Evolutionary conservation across 371 early-diverging fungal species (phyloP).

Genomic region (Mucor piriformis): DNA sequence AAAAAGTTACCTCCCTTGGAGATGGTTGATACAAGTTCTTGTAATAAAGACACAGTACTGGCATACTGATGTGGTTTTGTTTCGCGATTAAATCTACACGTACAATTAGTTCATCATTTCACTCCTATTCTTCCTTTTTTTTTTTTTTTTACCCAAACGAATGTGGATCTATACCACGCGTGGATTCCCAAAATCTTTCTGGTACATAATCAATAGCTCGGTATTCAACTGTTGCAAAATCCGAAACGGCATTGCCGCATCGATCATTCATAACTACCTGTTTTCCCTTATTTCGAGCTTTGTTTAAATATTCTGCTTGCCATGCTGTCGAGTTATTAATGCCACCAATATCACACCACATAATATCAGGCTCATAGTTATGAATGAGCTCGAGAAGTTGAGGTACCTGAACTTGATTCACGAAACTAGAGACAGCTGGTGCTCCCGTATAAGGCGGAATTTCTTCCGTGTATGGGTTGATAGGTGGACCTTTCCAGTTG

Average conservation of each 20-base stretch:
- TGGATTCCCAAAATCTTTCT: constrained; percentile 24
- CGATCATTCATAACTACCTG: constrained; percentile 28
- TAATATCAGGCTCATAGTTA: constrained; percentile 29
- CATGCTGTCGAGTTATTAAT: constrained; percentile 40
- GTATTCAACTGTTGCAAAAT: constrained; percentile 26
- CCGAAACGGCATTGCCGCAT: constrained; percentile 21
- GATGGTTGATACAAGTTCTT: constrained; percentile 28
- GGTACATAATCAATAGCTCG: constrained; percentile 7
- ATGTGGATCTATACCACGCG: constrained; percentile 25
- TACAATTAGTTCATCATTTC: not conserved
- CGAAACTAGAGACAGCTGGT: constrained; percentile 24
- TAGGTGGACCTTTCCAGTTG: constrained; percentile 34
- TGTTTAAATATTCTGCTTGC: constrained; percentile 34
- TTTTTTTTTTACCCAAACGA: constrained; percentile 20
- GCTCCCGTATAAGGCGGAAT: constrained; percentile 25
- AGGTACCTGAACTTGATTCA: constrained; percentile 41
- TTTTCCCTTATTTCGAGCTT: constrained; percentile 11
- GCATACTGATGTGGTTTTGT: constrained; percentile 33
- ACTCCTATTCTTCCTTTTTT: no score
- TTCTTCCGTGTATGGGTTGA: constrained; percentile 31
- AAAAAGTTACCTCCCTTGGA: constrained; percentile 41
- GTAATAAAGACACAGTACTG: constrained; percentile 19
- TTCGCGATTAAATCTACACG: constrained; percentile 26
- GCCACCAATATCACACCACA: constrained; percentile 48
- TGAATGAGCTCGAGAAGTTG: constrained; percentile 35